These are phyloP conservation scores for Lecanicillium sp. DNA, from an alignment of 2,329 filamentous ascomycete species.

Conservation along the genomic window DNA sequence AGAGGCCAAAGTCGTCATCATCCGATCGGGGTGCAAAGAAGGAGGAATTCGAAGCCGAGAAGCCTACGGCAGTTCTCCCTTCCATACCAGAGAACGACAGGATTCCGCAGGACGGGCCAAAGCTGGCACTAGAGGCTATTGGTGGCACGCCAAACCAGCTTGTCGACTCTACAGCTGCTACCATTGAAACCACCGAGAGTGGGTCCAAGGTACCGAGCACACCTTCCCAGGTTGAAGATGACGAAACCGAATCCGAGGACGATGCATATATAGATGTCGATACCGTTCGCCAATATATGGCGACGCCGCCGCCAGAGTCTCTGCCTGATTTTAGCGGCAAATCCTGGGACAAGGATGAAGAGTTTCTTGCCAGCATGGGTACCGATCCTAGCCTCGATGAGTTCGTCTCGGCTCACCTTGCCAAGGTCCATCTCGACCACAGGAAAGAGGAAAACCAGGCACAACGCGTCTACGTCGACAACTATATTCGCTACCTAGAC, in stretches of 20 bases:
- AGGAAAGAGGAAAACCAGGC: constrained; percentile 28
- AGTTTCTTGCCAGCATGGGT: constrained; percentile 35
- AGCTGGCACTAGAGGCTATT: not conserved
- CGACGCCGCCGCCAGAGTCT: constrained; percentile 47
- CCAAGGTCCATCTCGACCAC: constrained; percentile 30
- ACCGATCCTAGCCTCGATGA: constrained; percentile 30
- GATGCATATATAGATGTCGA: constrained; percentile 42
- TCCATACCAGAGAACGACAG: not conserved
- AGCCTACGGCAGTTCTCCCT: too few relatives aligned
- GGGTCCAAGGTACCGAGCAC: constrained; percentile 33
- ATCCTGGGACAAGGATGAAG: constrained; percentile 40
- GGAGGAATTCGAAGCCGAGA: constrained; percentile 10
- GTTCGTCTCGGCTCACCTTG: constrained; percentile 39
- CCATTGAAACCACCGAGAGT: constrained; percentile 20
- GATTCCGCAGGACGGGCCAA: not conserved
- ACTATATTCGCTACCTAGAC: constrained; percentile 44
- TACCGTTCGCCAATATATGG: constrained; percentile 41
- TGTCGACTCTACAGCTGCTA: too few relatives aligned
- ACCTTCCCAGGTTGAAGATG: constrained; percentile 41
- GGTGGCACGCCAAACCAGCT: too few relatives aligned
- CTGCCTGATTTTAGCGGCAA: constrained; percentile 39
- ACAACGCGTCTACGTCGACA: constrained; percentile 35
- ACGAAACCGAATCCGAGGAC: constrained; percentile 48
- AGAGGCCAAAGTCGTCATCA: not conserved
- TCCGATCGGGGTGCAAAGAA: constrained; percentile 7